Evolutionary conservation across 345 rosid species (phyloP), one percentile per base, ranked within the genome.

Genomic region (Lepidium aucheri): DNA sequence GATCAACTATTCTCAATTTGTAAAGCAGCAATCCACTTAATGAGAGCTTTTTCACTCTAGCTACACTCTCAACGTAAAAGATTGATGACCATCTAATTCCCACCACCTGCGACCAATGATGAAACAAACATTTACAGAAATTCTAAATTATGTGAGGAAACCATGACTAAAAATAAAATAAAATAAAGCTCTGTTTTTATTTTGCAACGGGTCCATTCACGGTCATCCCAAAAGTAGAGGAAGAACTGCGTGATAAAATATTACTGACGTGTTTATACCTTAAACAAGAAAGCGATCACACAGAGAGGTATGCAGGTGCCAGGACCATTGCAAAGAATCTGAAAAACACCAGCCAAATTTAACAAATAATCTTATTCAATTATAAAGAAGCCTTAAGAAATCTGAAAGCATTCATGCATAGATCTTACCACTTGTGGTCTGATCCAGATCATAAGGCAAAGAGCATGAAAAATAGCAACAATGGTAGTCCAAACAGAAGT

Each of bases 241-340:
- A 60, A 32, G 7, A 51, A 49, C 14, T 11, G 30, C 2, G 20
- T 34, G 9, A 56, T 2, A 0, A 9, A 26, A 10, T 13, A 36
- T 57, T 15, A 13, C 9, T 13, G 20, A 57, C 44, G 58, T 28
- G 51, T 13, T 10, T 24, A 51, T 46, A 90, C 97, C 96, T 90
- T 94, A 76, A 94, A 84, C 53, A 83, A 35, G 75, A 86, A 86
- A 18, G 97, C 91, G 39, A 90, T 90, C 39, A 63, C 51, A 32
- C 95, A 88, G 5, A 94, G 79, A 73, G 99, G 97, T 72, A 90
- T 74, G 72, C 99, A 94, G 5, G 99, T 89, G 68, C 97, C 95
- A 13, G 99, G 97, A 70, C 97, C 97, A 76, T 94, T 90, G 80
- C 99, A 94, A 64, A 88, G 88, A 68, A 94, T 77, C 97, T 88